Percentiles rank a stretch among this genome's conserved stretches.
phyloP scores from a whole-genome alignment of 2,329 filamentous ascomycete species.

The Colletotrichum sp. region DNA sequence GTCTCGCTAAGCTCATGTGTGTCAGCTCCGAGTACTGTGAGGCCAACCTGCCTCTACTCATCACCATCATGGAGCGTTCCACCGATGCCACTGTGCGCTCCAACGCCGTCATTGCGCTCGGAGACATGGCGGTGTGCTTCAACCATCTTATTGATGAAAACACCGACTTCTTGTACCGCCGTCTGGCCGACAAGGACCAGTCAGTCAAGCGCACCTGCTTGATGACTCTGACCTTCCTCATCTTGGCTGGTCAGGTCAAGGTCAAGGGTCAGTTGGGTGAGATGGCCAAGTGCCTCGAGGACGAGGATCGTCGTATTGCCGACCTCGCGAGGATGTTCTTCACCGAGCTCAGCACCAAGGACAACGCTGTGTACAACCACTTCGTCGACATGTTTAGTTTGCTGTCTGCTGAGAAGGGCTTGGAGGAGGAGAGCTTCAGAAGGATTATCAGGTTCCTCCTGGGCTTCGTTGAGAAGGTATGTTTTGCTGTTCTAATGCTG shows the following conservation, averaged over 20 bases:
- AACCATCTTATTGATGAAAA: constrained; percentile 99
- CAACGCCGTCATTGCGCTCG: constrained; percentile 95
- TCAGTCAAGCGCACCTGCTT: constrained; percentile 97
- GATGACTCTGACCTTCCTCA: constrained; percentile 98
- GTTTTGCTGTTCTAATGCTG: constrained; percentile 25
- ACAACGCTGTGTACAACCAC: constrained; percentile 99
- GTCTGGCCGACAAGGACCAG: constrained; percentile 85
- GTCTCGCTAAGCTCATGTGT: constrained; percentile 98
- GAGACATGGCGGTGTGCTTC: constrained; percentile 99
- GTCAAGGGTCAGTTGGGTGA: constrained; percentile 98
- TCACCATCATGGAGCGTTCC: constrained; percentile 97
- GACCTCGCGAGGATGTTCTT: constrained; percentile 99
- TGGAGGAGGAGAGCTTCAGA: constrained; percentile 86
- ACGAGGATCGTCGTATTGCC: constrained; percentile 91
- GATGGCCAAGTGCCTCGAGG: constrained; percentile 99
- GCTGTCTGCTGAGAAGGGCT: constrained; percentile 78
- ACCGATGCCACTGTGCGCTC: constrained; percentile 91
- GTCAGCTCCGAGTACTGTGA: constrained; percentile 97
- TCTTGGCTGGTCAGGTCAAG: constrained; percentile 96
- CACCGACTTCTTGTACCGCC: constrained; percentile 95
- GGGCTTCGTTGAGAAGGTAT: constrained; percentile 96
- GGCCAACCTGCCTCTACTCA: constrained; percentile 86
- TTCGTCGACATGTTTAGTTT: constrained; percentile 99
- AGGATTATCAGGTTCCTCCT: constrained; percentile 91
- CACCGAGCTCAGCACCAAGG: constrained; percentile 94